These are phyloP conservation scores for Cyanidioschyzon merolae DNA, from an alignment of 23 red algal species.

Conservation along the genomic window DNA sequence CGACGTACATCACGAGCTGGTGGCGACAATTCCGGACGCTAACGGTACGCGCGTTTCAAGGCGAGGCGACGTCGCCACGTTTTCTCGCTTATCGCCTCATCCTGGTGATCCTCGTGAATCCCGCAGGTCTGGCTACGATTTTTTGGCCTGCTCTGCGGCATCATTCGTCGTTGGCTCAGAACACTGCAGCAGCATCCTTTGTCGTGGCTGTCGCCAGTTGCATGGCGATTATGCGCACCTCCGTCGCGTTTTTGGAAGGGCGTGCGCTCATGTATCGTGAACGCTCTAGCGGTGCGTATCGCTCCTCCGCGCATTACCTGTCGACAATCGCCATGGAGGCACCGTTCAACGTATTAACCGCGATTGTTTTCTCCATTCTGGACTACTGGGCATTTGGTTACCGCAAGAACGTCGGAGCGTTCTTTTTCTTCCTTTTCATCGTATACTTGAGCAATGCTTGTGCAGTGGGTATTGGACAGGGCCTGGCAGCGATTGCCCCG, in stretches of 20 bases:
- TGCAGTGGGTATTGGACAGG: conserved; percentile 3
- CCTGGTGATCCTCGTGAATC: conserved; percentile 11
- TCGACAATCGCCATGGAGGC: not conserved
- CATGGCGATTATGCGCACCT: conserved; percentile 21
- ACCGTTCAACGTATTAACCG: conserved; percentile 7
- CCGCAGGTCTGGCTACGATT: conserved; percentile 8
- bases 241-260: conserved; percentile 5
- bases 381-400: conserved; percentile 14
- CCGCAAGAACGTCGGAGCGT: conserved; percentile 9
- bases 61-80: conserved; percentile 1
- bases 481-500: not conserved
- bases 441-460: not conserved
- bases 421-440: conserved; percentile 15
- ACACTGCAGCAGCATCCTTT: conserved; percentile 6
- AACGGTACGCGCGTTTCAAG: not conserved
- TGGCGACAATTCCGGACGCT: not conserved
- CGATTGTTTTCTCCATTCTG: conserved; percentile 8
- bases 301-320: conserved; percentile 9
- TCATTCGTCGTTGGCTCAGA: not conserved
- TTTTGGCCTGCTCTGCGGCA: conserved; percentile 7
- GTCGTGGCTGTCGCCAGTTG: conserved; percentile 6
- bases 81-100: conserved; percentile 11
- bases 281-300: conserved; percentile 2
- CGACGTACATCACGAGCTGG: not conserved
- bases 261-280: conserved; percentile 16